Percentiles rank a stretch among this genome's conserved stretches.
Evolutionary conservation across 2,329 filamentous ascomycete species (phyloP).

Genomic region (Nemania sp.): DNA sequence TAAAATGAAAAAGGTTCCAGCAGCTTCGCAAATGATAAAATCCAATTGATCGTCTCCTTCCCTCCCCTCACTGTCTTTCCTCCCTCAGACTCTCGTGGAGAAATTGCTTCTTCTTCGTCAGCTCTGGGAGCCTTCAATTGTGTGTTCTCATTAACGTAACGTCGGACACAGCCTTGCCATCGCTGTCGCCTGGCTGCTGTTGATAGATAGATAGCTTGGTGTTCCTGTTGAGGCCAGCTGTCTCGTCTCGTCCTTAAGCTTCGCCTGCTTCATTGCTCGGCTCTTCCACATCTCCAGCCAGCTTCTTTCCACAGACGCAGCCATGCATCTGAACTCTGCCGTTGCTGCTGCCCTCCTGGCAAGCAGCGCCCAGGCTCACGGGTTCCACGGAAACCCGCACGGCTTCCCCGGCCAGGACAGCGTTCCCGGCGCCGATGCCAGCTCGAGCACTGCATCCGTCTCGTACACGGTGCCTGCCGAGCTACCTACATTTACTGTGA

Average conservation of each 20-base stretch:
- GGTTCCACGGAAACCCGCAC: slow-evolving; percentile 24
- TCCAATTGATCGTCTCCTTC: slow-evolving; percentile 23
- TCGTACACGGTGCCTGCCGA: slow-evolving; percentile 41
- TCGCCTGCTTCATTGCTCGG: slow-evolving; percentile 4
- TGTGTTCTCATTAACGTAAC: slow-evolving; percentile 27
- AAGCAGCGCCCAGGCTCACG: slow-evolving; percentile 68
- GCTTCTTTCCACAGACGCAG: slow-evolving; percentile 41
- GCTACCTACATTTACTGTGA: slow-evolving; percentile 85
- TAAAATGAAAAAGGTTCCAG: slow-evolving; percentile 19
- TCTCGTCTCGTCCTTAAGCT: slow-evolving; percentile 2
- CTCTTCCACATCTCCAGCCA: background rate
- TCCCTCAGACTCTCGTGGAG: slow-evolving; percentile 32
- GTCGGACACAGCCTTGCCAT: background rate
- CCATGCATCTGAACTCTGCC: slow-evolving; percentile 83
- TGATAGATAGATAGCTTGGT: background rate
- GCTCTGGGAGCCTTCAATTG: slow-evolving; percentile 45
- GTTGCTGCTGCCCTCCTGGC: slow-evolving; percentile 75
- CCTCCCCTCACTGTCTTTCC: slow-evolving; percentile 27
- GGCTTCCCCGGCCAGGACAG: slow-evolving; percentile 41
- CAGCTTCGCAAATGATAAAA: slow-evolving; percentile 32
- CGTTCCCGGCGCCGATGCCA: slow-evolving; percentile 56
- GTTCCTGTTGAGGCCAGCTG: slow-evolving; percentile 15
- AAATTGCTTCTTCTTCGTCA: slow-evolving; percentile 37
- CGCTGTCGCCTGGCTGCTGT: background rate
- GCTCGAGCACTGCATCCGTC: slow-evolving; percentile 4